These are phyloP conservation scores for Chaetoceros tenuissimus DNA, from an alignment of 108 stramenopile genomes.

Conservation along the genomic window DNA sequence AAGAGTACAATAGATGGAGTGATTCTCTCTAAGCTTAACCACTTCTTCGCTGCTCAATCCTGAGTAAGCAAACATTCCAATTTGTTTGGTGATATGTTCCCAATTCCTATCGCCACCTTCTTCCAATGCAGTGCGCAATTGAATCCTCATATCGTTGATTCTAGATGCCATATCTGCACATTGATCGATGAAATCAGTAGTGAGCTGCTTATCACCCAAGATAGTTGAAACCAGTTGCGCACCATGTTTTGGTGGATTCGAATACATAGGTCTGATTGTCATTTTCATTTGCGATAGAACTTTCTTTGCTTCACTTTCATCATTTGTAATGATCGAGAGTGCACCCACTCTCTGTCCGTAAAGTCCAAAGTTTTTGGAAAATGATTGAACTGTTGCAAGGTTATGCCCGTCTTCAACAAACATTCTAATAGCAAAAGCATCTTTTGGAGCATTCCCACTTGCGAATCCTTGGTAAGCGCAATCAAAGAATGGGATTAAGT, in stretches of 20 bases:
- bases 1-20: slow-evolving; percentile 94
- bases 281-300: slow-evolving; percentile 93
- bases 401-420: slow-evolving; percentile 97
- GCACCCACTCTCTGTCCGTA: slow-evolving; percentile 97
- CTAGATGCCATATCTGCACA: slow-evolving; percentile 97
- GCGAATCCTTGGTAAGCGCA: slow-evolving; percentile 98
- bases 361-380: slow-evolving; percentile 99
- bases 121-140: slow-evolving; percentile 67
- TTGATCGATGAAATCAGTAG: slow-evolving; percentile 78
- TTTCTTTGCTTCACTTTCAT: slow-evolving; percentile 86
- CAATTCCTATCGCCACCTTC: slow-evolving; percentile 78
- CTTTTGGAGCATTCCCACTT: slow-evolving; percentile 87
- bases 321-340: slow-evolving; percentile 81
- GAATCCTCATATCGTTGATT: slow-evolving; percentile 83
- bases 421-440: slow-evolving; percentile 89
- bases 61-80: slow-evolving; percentile 98
- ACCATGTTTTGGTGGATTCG: slow-evolving; percentile 96
- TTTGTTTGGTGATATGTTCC: slow-evolving; percentile 96
- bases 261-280: slow-evolving; percentile 96
- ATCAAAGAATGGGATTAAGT: slow-evolving; percentile 94
- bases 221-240: slow-evolving; percentile 92
- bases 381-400: slow-evolving; percentile 91
- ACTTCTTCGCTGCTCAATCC: slow-evolving; percentile 94
- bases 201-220: slow-evolving; percentile 68
- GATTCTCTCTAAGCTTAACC: slow-evolving; percentile 70